Percentiles rank a stretch among this genome's conserved stretches.
Evolutionary conservation across 1,139 yeast species (phyloP).

Genomic region (Zygoascus meyerae): DNA sequence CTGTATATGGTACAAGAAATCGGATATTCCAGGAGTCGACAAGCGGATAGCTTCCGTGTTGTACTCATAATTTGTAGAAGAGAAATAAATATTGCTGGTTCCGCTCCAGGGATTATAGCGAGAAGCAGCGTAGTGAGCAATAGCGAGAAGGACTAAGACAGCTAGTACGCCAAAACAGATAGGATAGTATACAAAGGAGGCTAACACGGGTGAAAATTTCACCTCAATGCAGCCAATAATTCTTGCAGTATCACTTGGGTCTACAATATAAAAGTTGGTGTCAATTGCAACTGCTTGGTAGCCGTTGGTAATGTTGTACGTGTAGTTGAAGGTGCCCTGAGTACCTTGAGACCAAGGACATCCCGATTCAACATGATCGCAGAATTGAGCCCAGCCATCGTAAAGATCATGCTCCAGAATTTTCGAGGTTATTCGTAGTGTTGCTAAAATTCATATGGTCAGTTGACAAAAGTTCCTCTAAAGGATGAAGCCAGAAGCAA

Average conservation of each 20-base stretch:
- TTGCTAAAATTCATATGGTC: conserved; percentile 25
- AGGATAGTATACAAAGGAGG: conserved; percentile 38
- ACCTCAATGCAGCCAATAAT: conserved; percentile 46
- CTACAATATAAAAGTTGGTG: conserved; percentile 28
- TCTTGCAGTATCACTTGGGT: conserved; percentile 35
- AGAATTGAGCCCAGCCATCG: conserved; percentile 26
- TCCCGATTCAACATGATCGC: conserved; percentile 20
- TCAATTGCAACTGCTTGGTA: conserved; percentile 30
- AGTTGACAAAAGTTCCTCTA: too few relatives aligned
- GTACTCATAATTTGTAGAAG: conserved; percentile 56
- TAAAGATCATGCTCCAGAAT: conserved; percentile 21
- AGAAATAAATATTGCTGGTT: conserved; percentile 51
- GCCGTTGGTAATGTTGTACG: conserved; percentile 22
- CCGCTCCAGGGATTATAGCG: conserved; percentile 55
- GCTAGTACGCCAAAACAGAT: conserved; percentile 41
- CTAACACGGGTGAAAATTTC: conserved; percentile 49
- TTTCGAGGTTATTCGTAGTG: conserved; percentile 23
- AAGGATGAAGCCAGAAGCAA: too few relatives aligned
- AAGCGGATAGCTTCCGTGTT: conserved; percentile 52
- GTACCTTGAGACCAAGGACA: conserved; percentile 30
- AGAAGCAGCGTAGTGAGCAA: conserved; percentile 39
- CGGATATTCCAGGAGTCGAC: conserved; percentile 50
- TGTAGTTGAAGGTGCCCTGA: conserved; percentile 22
- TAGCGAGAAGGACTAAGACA: conserved; percentile 40
- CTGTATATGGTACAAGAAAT: conserved; percentile 24